Percentiles rank a stretch among this genome's conserved stretches.
phyloP scores from a whole-genome alignment of 2,329 filamentous ascomycete species.

The Geosmithia putterillii region DNA sequence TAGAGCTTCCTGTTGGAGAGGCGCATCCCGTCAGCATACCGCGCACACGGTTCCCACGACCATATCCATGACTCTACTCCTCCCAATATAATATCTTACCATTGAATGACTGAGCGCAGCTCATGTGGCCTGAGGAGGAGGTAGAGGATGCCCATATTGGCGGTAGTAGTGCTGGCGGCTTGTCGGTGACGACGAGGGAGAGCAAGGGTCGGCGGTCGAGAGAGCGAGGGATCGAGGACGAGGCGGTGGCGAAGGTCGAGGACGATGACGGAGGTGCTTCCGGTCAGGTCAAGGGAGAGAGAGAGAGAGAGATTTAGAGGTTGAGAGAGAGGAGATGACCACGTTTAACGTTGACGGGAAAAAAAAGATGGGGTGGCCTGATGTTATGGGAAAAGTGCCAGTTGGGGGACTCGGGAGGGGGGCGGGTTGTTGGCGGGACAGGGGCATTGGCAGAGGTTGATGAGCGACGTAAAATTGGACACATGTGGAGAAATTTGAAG shows the following conservation, averaged over 20 bases:
- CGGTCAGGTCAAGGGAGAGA: background rate
- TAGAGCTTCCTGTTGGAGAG: conserved; percentile 86
- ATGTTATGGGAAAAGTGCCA: no score
- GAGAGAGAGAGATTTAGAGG: background rate
- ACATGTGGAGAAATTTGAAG: background rate
- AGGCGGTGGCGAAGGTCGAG: conserved; percentile 61
- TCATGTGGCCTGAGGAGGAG: conserved; percentile 64
- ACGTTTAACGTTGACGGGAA: background rate
- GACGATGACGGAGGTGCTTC: conserved; percentile 13
- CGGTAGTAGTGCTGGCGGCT: conserved; percentile 2
- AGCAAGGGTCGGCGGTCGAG: no score
- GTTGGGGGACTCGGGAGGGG: background rate
- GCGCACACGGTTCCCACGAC: background rate
- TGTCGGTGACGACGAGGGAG: background rate
- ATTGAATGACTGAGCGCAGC: conserved; percentile 77
- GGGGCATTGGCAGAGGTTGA: background rate
- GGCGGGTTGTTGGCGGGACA: background rate
- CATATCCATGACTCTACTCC: background rate
- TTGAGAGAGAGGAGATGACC: background rate
- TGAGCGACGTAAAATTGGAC: background rate
- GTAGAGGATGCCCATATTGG: conserved; percentile 54
- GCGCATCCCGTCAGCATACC: background rate
- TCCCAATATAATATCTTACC: conserved; percentile 33
- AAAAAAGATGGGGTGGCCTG: background rate
- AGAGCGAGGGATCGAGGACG: no score